phyloP scores from a whole-genome alignment of 805 yeast genomes.

The Priceomyces carsonii region DNA sequence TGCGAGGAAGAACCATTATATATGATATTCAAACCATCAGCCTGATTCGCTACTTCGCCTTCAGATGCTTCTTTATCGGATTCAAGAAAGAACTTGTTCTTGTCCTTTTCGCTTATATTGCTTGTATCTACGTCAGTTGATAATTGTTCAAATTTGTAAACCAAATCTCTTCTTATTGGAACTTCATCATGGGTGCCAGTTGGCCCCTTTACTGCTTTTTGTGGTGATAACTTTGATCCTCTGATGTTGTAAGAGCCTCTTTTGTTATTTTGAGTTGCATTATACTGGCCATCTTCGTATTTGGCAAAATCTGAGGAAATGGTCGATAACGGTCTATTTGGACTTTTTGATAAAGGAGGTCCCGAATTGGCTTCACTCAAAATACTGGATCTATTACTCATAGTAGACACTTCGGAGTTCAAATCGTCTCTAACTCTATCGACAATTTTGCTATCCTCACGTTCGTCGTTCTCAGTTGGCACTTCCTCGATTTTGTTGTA shows the following conservation, averaged over 20 bases:
- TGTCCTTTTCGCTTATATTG: conserved; percentile 15
- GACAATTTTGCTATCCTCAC: conserved; percentile 4
- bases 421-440: conserved; percentile 10
- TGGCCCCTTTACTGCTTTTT: conserved; percentile 14
- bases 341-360: not conserved
- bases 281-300: conserved; percentile 4
- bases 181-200: conserved; percentile 18
- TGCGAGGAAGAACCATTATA: conserved; percentile 12
- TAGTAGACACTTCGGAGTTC: conserved; percentile 21
- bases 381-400: conserved; percentile 25
- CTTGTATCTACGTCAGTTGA: conserved; percentile 7
- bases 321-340: not conserved
- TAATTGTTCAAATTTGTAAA: conserved; percentile 17
- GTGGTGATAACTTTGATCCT: conserved; percentile 20
- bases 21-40: conserved; percentile 24
- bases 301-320: conserved; percentile 11
- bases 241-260: conserved; percentile 12
- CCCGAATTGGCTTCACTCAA: conserved; percentile 14
- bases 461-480: conserved; percentile 13
- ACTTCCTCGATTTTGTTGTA: conserved; percentile 33
- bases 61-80: conserved; percentile 4
- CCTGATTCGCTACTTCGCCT: not conserved
- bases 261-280: conserved; percentile 3
- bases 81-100: conserved; percentile 17
- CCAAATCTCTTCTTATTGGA: conserved; percentile 29